These are phyloP conservation scores for Beauveria medogensis DNA, from an alignment of 2,329 filamentous ascomycete genomes.

Conservation along the genomic window DNA sequence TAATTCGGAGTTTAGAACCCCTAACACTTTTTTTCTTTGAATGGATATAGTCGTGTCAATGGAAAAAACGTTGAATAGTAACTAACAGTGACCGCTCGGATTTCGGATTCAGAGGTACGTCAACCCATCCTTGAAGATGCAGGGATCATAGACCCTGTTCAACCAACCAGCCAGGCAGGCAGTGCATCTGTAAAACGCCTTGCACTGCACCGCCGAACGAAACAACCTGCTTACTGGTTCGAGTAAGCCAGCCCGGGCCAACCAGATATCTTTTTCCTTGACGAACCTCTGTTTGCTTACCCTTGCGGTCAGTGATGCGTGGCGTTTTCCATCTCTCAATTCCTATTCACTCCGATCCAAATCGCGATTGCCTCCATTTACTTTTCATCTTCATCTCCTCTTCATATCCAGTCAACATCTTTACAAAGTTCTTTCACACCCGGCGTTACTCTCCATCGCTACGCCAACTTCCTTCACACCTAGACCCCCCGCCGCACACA, in stretches of 20 bases:
- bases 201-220: not conserved
- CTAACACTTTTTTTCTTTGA: too few relatives aligned
- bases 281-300: not conserved
- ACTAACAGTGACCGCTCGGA: not conserved
- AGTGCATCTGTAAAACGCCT: not conserved
- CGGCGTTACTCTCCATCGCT: not conserved
- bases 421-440: not conserved
- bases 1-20: too few relatives aligned
- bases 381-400: not conserved
- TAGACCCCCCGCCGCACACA: too few relatives aligned
- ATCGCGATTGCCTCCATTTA: not conserved
- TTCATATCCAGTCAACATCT: not conserved
- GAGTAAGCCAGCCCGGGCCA: not conserved
- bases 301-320: not conserved
- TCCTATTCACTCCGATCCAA: not conserved
- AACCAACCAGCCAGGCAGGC: not conserved
- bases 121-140: not conserved
- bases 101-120: not conserved
- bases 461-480: too few relatives aligned
- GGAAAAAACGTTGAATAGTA: not conserved
- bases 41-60: too few relatives aligned
- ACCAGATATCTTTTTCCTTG: not conserved
- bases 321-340: not conserved
- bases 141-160: not conserved
- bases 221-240: conserved; percentile 5